A percentile compares a stretch with the other conserved stretches of the same genome.
These are phyloP conservation scores for Pachyrhizus erosus DNA, from an alignment of 306 rosid species.

Conservation along the genomic window DNA sequence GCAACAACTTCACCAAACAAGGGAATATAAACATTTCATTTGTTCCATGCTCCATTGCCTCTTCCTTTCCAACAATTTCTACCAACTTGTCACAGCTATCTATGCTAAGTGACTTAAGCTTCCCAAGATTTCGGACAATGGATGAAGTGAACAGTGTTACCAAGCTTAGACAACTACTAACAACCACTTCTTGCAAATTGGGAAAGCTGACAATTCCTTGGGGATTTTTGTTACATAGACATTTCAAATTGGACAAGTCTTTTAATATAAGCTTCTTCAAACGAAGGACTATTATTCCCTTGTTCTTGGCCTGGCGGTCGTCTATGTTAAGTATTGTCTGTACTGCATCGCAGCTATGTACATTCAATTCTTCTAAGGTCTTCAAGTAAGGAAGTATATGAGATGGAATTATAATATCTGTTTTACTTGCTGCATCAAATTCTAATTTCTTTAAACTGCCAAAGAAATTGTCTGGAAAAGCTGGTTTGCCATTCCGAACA, in stretches of 20 bases:
- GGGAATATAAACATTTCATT: conserved; percentile 15
- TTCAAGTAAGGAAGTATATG: conserved; percentile 2
- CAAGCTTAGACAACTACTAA: neutral
- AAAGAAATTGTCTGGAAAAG: neutral
- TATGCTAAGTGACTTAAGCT: neutral
- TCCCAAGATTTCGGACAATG: neutral
- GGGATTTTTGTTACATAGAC: neutral
- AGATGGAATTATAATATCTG: neutral
- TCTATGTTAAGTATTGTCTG: neutral
- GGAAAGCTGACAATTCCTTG: neutral
- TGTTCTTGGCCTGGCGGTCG: neutral
- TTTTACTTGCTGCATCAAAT: neutral
- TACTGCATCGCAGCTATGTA: neutral
- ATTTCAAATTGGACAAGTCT: neutral
- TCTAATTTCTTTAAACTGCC: neutral
- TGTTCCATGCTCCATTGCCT: neutral
- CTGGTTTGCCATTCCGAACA: neutral
- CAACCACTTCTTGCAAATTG: neutral
- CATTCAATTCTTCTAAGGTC: neutral
- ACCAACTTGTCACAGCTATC: neutral
- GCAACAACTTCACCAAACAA: neutral
- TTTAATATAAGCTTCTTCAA: neutral
- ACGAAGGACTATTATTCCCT: neutral
- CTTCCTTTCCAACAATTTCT: conserved; percentile 24
- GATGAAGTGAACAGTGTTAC: neutral